Conservation (phyloP, 306 rosid species). For the Adenanthera pavonina region DNA sequence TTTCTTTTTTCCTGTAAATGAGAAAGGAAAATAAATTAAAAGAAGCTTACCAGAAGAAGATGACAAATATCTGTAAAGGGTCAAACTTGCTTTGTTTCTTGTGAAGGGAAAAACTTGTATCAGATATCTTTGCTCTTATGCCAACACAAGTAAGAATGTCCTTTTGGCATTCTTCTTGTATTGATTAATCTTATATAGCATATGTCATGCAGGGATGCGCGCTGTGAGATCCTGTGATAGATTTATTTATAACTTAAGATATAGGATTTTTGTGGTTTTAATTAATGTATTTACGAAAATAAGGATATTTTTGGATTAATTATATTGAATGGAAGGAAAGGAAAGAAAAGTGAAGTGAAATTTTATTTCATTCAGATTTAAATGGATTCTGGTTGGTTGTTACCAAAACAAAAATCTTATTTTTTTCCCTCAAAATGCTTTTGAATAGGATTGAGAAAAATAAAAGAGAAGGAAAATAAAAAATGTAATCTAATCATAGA, state of each 20-base stretch:
- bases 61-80: conserved; percentile 30
- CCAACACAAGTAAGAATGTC: neutral
- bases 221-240: neutral
- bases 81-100: conserved; percentile 25
- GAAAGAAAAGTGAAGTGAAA: neutral
- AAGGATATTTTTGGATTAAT: neutral
- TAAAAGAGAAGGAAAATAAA: no score
- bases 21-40: neutral
- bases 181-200: neutral
- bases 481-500: no score
- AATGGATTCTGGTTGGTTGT: no score
- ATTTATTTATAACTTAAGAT: neutral
- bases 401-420: no score
- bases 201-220: neutral
- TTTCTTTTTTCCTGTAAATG: conserved; percentile 14
- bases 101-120: conserved; percentile 26
- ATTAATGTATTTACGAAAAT: neutral
- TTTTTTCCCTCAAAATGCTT: no score
- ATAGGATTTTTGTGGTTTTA: neutral
- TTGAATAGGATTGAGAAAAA: no score
- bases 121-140: neutral
- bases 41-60: conserved; percentile 26
- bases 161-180: neutral
- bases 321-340: neutral
- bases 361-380: neutral